A percentile compares a stretch with the other conserved stretches of the same genome.
Conservation (phyloP, 495 filamentous ascomycete species). For the Hypoxylon fuscum region DNA sequence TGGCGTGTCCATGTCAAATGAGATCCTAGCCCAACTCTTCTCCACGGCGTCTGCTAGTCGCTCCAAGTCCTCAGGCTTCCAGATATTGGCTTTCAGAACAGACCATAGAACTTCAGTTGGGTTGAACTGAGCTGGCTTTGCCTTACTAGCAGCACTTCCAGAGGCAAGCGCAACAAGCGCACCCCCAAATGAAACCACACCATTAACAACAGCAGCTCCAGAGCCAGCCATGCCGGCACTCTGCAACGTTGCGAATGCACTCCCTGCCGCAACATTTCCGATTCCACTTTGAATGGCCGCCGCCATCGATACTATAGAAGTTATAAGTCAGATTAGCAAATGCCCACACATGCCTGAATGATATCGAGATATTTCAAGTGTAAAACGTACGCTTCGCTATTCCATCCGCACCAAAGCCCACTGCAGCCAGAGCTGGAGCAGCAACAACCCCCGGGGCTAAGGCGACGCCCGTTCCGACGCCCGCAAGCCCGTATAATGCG, state of each 20-base stretch:
- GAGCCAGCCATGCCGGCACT: constrained; percentile 41
- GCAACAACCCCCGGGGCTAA: constrained; percentile 7
- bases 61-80: too few species aligned
- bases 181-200: constrained; percentile 18
- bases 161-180: not conserved
- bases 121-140: not conserved
- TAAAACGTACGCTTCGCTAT: constrained; percentile 7
- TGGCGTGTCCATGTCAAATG: too few species aligned
- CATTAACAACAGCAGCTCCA: constrained; percentile 34
- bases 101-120: not conserved
- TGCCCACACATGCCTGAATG: too few species aligned
- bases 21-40: too few species aligned
- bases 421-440: constrained; percentile 1
- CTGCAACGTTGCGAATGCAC: constrained; percentile 37
- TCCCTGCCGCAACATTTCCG: constrained; percentile 26
- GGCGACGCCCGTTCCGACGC: too few species aligned
- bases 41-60: too few species aligned
- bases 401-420: constrained; percentile 18
- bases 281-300: constrained; percentile 23
- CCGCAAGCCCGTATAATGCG: not conserved
- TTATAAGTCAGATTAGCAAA: not conserved
- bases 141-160: not conserved
- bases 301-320: constrained; percentile 31
- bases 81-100: not conserved
- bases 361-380: not conserved